Base-by-base conservation (phyloP, 176 grass and related monocot species). In the Oryza brachyantha region DNA sequence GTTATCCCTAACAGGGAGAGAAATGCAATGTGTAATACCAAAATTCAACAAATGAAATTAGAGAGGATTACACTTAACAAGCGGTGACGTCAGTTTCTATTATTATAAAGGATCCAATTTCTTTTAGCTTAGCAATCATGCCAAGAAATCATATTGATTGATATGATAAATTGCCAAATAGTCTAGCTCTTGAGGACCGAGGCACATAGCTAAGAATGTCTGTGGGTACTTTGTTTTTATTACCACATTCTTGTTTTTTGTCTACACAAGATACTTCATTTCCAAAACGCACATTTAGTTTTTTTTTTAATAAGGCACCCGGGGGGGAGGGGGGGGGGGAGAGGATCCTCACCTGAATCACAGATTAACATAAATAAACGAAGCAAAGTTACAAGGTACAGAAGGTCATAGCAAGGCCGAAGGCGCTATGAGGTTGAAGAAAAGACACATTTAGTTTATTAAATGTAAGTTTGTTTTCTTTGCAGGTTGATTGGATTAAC, bases 401-500 rank as follows among this genome's bases (percentile, higher is more conserved):
- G n/a, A n/a, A n/a, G n/a, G n/a, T n/a, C n/a, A n/a, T n/a, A n/a
- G n/a, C n/a, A n/a, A n/a, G n/a, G n/a, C n/a, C n/a, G n/a, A n/a
- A n/a, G n/a, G n/a, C n/a, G n/a, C n/a, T n/a, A n/a, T n/a, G n/a
- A n/a, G n/a, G n/a, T n/a, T n/a, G n/a, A n/a, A n/a, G n/a, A n/a
- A n/a, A n/a, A n/a, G n/a, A n/a, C n/a, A n/a, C n/a, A n/a, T n/a
- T n/a, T n/a, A n/a, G n/a, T n/a, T n/a, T n/a, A n/a, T n/a, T n/a
- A n/a, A n/a, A n/a, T n/a, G n/a, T n/a, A n/a, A n/a, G n/a, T 43
- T 43, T 43, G 10, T 40, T 50, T 0, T 19, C 54, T 74, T 90
- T 88, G 45, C 89, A 97, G 94, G 66, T 91, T 64, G 95, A 98
- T 11, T 98, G 95, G 95, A 68, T 98, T 83, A 98, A 98, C 82